These are phyloP conservation scores for Paraphaeosphaeria sporulosa DNA, from an alignment of 2,329 filamentous ascomycete genomes.

Conservation along the genomic window DNA sequence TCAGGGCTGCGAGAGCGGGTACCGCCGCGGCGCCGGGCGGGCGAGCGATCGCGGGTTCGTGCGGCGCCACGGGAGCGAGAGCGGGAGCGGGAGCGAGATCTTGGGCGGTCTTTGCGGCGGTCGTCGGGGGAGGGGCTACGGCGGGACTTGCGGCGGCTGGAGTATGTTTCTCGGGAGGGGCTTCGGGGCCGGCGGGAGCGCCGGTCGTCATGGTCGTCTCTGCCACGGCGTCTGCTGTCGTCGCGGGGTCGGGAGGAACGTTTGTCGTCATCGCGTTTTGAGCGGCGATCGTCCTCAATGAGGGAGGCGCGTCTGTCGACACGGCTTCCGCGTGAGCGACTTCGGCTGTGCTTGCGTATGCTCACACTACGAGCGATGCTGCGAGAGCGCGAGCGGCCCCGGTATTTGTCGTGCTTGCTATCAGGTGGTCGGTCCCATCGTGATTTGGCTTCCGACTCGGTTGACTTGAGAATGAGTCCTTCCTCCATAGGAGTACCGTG, in stretches of 20 bases:
- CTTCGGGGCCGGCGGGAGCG: conserved; percentile 37
- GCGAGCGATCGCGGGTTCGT: conserved; percentile 28
- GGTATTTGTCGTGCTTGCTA: conserved; percentile 28
- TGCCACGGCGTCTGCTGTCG: conserved; percentile 32
- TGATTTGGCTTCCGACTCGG: conserved; percentile 24
- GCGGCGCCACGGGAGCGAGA: conserved; percentile 28
- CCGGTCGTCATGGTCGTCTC: conserved; percentile 34
- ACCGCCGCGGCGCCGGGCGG: conserved; percentile 27
- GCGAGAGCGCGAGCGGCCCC: conserved; percentile 40
- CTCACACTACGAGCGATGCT: conserved; percentile 36
- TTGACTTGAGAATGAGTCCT: conserved; percentile 28
- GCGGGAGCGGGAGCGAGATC: conserved; percentile 27
- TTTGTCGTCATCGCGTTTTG: conserved; percentile 26
- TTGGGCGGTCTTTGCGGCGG: conserved; percentile 31
- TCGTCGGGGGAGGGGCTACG: conserved; percentile 35
- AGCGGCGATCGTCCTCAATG: conserved; percentile 32
- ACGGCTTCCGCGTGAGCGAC: conserved; percentile 43
- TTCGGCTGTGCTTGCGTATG: conserved; percentile 38
- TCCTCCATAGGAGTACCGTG: conserved; percentile 41
- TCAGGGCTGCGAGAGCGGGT: conserved; percentile 43
- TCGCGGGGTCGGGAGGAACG: conserved; percentile 26
- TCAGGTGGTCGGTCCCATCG: conserved; percentile 39
- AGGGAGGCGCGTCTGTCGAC: conserved; percentile 36
- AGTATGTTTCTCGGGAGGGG: conserved; percentile 40
- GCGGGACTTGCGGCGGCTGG: conserved; percentile 39